phyloP scores from a whole-genome alignment of 1,284 basidiomycete species.

The Ustilago tritici region DNA sequence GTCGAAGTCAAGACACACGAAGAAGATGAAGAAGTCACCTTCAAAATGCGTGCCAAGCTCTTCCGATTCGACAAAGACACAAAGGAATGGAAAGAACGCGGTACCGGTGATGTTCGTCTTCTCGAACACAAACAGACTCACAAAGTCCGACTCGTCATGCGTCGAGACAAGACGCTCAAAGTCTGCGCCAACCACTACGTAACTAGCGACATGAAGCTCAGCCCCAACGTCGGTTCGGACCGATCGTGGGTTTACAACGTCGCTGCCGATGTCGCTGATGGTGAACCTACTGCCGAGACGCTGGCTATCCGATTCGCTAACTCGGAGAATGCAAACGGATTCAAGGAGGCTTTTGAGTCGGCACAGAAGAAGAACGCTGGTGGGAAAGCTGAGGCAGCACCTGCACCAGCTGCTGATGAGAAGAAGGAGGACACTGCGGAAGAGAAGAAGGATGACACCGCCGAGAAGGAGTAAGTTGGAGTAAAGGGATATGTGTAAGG shows the following conservation, averaged over 20 bases:
- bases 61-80: constrained; percentile 89
- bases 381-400: constrained; percentile 29
- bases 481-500: neutral
- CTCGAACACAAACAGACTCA: constrained; percentile 82
- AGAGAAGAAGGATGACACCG: constrained; percentile 34
- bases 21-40: constrained; percentile 91
- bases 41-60: constrained; percentile 99
- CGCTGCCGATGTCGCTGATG: constrained; percentile 86
- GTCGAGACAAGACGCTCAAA: constrained; percentile 99
- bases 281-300: constrained; percentile 88
- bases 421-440: constrained; percentile 31
- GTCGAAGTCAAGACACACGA: constrained; percentile 95
- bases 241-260: constrained; percentile 97
- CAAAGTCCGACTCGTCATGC: constrained; percentile 97
- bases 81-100: constrained; percentile 96
- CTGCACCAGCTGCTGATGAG: constrained; percentile 27
- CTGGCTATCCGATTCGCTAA: constrained; percentile 98
- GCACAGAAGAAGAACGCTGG: constrained; percentile 63
- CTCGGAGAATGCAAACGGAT: constrained; percentile 76
- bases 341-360: constrained; percentile 67
- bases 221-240: constrained; percentile 98
- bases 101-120: constrained; percentile 67
- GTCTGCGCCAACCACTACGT: constrained; percentile 99
- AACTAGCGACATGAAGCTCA: constrained; percentile 88
- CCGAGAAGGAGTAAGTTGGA: constrained; percentile 15